phyloP scores from a whole-genome alignment of 2,329 filamentous ascomycete species.

The Paraphoma chrysanthemicola region DNA sequence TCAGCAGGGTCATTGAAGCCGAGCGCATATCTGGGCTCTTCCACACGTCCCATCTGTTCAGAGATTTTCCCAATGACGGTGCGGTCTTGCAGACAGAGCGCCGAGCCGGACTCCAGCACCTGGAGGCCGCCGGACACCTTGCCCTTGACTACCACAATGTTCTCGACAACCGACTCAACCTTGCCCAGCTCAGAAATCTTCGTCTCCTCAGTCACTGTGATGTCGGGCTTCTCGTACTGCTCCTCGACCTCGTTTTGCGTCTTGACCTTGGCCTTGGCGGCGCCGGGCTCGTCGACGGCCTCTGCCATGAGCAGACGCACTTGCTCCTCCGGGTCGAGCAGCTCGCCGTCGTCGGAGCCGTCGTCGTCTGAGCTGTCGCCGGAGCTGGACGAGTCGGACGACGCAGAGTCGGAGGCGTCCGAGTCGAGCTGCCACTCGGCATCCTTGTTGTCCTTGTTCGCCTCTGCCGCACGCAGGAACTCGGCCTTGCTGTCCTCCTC shows the following conservation, averaged over 20 bases:
- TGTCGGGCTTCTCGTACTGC: constrained; percentile 69
- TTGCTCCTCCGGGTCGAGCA: constrained; percentile 81
- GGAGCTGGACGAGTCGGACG: constrained; percentile 55
- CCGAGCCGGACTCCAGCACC: constrained; percentile 83
- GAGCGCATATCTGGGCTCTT: constrained; percentile 85
- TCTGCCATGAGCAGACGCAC: constrained; percentile 88
- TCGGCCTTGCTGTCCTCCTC: constrained; percentile 45
- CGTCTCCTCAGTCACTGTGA: constrained; percentile 79
- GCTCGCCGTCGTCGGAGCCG: constrained; percentile 65
- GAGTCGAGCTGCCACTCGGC: constrained; percentile 82
- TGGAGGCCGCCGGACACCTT: constrained; percentile 80
- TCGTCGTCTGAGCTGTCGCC: constrained; percentile 64
- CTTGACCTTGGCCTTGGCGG: constrained; percentile 66
- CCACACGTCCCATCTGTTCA: constrained; percentile 85
- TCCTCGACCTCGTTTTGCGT: constrained; percentile 80
- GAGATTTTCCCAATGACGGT: constrained; percentile 80
- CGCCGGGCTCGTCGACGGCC: constrained; percentile 79
- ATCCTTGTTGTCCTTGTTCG: constrained; percentile 58
- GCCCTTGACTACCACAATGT: constrained; percentile 78
- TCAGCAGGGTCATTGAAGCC: constrained; percentile 74
- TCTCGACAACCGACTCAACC: constrained; percentile 80
- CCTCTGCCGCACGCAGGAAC: constrained; percentile 53
- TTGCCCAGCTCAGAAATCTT: constrained; percentile 76
- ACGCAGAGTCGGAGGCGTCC: constrained; percentile 66
- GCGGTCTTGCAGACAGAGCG: constrained; percentile 79